Evolutionary conservation across 257 asterid species (phyloP).

Genomic region (Capsicum chinense): DNA sequence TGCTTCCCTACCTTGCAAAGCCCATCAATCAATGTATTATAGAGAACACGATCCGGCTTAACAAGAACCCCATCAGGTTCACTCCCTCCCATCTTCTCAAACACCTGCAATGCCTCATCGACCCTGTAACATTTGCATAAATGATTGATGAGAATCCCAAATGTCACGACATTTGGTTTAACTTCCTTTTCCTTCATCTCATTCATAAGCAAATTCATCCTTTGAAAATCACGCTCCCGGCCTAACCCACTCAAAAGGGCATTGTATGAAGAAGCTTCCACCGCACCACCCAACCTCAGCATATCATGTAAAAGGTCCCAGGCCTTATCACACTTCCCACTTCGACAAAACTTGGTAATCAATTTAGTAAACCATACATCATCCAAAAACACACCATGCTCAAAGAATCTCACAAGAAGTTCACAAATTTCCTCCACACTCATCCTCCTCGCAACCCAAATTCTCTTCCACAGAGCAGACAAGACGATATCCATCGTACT

Average conservation of each 20-base stretch:
- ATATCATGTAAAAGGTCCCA: conserved; percentile 64
- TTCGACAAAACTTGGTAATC: conserved; percentile 55
- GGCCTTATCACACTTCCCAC: conserved; percentile 53
- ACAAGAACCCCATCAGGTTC: conserved; percentile 48
- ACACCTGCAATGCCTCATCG: conserved; percentile 73
- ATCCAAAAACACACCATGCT: conserved; percentile 46
- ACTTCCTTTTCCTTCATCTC: conserved; percentile 79
- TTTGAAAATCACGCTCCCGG: conserved; percentile 46
- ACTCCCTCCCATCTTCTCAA: conserved; percentile 57
- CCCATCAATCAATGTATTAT: conserved; percentile 78
- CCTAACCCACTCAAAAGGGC: conserved; percentile 63
- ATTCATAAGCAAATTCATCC: conserved; percentile 72
- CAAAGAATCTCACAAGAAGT: conserved; percentile 51
- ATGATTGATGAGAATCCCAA: conserved; percentile 68
- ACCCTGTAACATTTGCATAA: conserved; percentile 65
- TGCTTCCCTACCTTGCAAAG: conserved; percentile 86
- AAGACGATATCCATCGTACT: conserved; percentile 52
- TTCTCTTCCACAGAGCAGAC: conserved; percentile 43
- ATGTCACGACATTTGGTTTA: conserved; percentile 61
- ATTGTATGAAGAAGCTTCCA: conserved; percentile 59
- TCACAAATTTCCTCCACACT: conserved; percentile 55
- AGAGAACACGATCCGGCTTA: conserved; percentile 64
- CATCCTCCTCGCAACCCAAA: conserved; percentile 50
- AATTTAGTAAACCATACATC: conserved; percentile 48
- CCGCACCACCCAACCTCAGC: conserved; percentile 52